Base-by-base conservation (phyloP, 139 green algal species). In the Zygnema cylindricum region DNA sequence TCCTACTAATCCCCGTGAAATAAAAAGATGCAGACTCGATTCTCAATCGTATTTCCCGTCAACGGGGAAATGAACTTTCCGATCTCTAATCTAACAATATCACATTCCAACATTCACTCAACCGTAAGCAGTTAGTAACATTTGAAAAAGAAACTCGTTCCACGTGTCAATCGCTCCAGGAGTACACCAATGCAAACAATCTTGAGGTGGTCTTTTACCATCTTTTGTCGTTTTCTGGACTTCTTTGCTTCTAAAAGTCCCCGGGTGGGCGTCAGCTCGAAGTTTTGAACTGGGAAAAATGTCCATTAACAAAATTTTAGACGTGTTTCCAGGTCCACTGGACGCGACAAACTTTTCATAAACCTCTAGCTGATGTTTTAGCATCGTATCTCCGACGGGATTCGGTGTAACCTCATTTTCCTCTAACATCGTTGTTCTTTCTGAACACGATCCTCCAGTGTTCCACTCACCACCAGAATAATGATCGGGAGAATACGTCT, bases 381-480 rank as follows among this genome's bases (percentile, higher is more conserved):
- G 69, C 2, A 87, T 82, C 2, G 33, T 1, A 1, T 84, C 69
- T 0, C 55, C 57, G 42, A 84, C 81, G 21, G 82, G 25, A 71
- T 84, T 87, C 55, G 36, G 25, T 30, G 39, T 82, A 30, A 16
- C 25, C 43, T 87, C 33, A 30, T 1, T 42, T 23, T 39, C 36
- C 39, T 39, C 42, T 23, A 82, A 30, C 30, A 71, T 69, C 57
- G 69, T 54, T 39, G 23, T 33, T 11, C 69, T 54, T 69, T 71
- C 57, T 39, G 82, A 30, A 41, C 85, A 89, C 38, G 77, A 75
- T 76, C 85, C 85, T n/a, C 85, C 85, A 3, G 85, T 89, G 85
- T 89, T 89, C 85, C 85, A 89, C 78, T 89, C 77, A 30, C 85
- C 85, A 42, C 85, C 78, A 33, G 69, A 41, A 78, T 88, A 89